Percentiles rank a stretch among this genome's conserved stretches.
Evolutionary conservation across 2,329 filamentous ascomycete genomes (phyloP).

Genomic region (Aspergillus novoparasiticus): DNA sequence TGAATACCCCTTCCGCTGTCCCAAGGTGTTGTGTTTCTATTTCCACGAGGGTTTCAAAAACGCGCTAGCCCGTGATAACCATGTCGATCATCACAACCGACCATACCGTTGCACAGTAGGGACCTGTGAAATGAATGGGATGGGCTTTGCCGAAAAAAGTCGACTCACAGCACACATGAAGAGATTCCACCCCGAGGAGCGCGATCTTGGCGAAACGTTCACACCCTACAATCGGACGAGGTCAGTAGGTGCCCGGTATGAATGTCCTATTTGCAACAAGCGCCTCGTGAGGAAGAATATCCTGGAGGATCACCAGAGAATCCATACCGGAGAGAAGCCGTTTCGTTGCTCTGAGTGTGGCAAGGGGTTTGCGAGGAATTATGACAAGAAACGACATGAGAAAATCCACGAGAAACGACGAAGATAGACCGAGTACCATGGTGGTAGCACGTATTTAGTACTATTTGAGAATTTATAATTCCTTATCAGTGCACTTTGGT

Average conservation of each 20-base stretch:
- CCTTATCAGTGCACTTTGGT: not conserved
- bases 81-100: constrained; percentile 1
- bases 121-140: not conserved
- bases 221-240: not conserved
- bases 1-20: constrained; percentile 3
- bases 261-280: not conserved
- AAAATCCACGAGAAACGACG: not conserved
- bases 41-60: constrained; percentile 8
- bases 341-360: constrained; percentile 5
- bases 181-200: constrained; percentile 4
- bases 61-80: not conserved
- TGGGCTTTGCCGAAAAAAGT: constrained; percentile 1
- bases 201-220: constrained; percentile 4
- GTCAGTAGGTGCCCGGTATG: not conserved
- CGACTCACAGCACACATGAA: constrained; percentile 1
- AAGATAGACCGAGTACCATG: not conserved
- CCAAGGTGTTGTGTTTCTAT: constrained; percentile 6
- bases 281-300: constrained; percentile 6
- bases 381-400: not conserved
- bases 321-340: constrained; percentile 5
- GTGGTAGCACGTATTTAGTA: not conserved
- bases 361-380: not conserved
- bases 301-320: constrained; percentile 2
- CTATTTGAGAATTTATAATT: not conserved
- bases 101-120: constrained; percentile 5